A percentile compares a stretch with the other conserved stretches of the same genome.
Evolutionary conservation across 805 yeast species (phyloP).

Genomic region (Hyphopichia homilentoma): DNA sequence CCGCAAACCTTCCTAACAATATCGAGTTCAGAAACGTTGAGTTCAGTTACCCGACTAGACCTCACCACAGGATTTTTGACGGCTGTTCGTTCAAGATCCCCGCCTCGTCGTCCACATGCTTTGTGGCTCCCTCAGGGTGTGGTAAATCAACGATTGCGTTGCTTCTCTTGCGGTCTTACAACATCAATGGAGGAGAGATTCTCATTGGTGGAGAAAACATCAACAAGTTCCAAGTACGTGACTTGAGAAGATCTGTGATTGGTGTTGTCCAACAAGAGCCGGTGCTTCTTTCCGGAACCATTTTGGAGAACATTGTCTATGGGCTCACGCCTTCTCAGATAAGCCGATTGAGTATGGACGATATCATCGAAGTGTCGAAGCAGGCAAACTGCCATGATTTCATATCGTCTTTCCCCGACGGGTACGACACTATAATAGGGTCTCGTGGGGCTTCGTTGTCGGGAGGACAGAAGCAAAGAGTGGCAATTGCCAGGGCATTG

Average conservation of each 20-base stretch:
- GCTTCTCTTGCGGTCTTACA: slow-evolving; percentile 49
- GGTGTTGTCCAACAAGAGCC: slow-evolving; percentile 66
- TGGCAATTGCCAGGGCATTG: slow-evolving; percentile 73
- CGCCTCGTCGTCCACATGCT: slow-evolving; percentile 36
- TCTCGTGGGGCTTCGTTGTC: slow-evolving; percentile 56
- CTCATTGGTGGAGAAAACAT: slow-evolving; percentile 51
- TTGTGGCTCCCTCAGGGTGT: slow-evolving; percentile 58
- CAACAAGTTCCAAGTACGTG: slow-evolving; percentile 43
- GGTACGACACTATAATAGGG: slow-evolving; percentile 55
- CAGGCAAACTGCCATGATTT: slow-evolving; percentile 61
- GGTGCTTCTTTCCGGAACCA: slow-evolving; percentile 50
- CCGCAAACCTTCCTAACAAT: slow-evolving; percentile 20
- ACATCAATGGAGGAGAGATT: slow-evolving; percentile 46
- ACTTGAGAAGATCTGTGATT: slow-evolving; percentile 45
- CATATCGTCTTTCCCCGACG: slow-evolving; percentile 53
- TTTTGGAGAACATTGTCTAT: slow-evolving; percentile 52
- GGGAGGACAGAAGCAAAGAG: slow-evolving; percentile 76
- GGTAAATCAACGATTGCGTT: slow-evolving; percentile 61
- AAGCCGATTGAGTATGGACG: slow-evolving; percentile 34
- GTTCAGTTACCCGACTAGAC: slow-evolving; percentile 41
- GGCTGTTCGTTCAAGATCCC: slow-evolving; percentile 35
- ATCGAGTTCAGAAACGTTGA: slow-evolving; percentile 37
- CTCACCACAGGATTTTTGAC: slow-evolving; percentile 31
- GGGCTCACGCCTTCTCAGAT: slow-evolving; percentile 42
- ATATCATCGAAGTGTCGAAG: slow-evolving; percentile 39